These are phyloP conservation scores for Amanita phalloides DNA, from an alignment of 768 basidiomycete species.

Conservation along the genomic window DNA sequence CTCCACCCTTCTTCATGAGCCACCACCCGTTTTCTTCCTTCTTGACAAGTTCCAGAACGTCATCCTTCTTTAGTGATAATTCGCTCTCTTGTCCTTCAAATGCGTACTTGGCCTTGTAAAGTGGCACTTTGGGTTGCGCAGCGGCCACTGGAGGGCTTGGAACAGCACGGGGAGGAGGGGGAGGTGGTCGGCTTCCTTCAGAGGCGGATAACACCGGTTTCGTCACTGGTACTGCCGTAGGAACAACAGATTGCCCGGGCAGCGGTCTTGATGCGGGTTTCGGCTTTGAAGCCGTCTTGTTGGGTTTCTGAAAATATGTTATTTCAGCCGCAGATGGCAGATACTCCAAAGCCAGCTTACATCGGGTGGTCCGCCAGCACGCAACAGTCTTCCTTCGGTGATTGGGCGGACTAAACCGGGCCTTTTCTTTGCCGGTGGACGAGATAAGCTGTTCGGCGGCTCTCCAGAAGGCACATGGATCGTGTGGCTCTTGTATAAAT, in stretches of 20 bases:
- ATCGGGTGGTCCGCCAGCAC: constrained; percentile 64
- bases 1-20: constrained; percentile 75
- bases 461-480: constrained; percentile 87
- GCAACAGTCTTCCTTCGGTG: constrained; percentile 73
- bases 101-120: constrained; percentile 85
- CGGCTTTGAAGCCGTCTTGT: constrained; percentile 36
- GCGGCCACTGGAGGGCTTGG: constrained; percentile 34
- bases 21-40: constrained; percentile 98
- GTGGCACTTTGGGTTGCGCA: constrained; percentile 53
- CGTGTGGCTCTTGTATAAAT: constrained; percentile 87
- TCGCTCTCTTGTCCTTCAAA: constrained; percentile 93
- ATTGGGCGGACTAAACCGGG: constrained; percentile 79
- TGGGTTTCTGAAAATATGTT: constrained; percentile 27
- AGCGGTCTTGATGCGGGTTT: constrained; percentile 58
- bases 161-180: constrained; percentile 16
- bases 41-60: constrained; percentile 82
- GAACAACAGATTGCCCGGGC: constrained; percentile 42
- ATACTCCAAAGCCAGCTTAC: constrained; percentile 15
- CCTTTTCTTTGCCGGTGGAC: constrained; percentile 80
- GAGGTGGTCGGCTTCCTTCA: constrained; percentile 18
- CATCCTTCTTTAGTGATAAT: constrained; percentile 83
- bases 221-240: constrained; percentile 21
- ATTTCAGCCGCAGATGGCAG: constrained; percentile 1
- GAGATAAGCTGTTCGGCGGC: constrained; percentile 68
- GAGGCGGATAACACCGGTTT: constrained; percentile 23